phyloP scores from a whole-genome alignment of 2,329 filamentous ascomycete genomes.

The Penicillium sclerotigenum region DNA sequence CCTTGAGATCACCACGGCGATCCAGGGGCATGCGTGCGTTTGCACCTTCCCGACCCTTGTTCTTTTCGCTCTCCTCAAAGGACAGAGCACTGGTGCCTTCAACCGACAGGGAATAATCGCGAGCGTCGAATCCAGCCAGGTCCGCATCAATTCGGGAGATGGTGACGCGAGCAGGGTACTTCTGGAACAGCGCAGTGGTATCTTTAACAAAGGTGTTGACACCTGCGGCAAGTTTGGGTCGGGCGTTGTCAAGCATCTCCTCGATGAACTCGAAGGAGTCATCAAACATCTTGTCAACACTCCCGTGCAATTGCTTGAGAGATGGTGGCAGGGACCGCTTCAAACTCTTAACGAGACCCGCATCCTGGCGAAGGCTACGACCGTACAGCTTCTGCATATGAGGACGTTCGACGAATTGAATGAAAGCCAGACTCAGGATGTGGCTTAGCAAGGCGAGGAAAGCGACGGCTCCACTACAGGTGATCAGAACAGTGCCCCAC shows the following conservation, averaged over 20 bases:
- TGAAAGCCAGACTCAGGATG: conserved; percentile 78
- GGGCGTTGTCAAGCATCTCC: conserved; percentile 79
- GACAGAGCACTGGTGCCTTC: conserved; percentile 61
- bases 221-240: conserved; percentile 80
- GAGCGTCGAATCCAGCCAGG: conserved; percentile 72
- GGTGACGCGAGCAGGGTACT: conserved; percentile 80
- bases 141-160: conserved; percentile 77
- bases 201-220: conserved; percentile 86
- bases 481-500: conserved; percentile 92
- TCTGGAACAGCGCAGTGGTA: conserved; percentile 81
- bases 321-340: conserved; percentile 80
- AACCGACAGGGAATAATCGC: conserved; percentile 74
- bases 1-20: conserved; percentile 62
- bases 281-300: conserved; percentile 79
- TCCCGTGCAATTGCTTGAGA: conserved; percentile 78
- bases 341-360: conserved; percentile 87
- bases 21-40: conserved; percentile 64
- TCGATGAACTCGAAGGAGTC: conserved; percentile 87
- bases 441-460: conserved; percentile 83
- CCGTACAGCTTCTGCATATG: conserved; percentile 99
- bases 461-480: conserved; percentile 82
- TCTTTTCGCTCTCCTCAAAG: conserved; percentile 55
- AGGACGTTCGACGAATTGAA: conserved; percentile 89
- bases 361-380: conserved; percentile 74
- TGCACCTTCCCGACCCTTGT: conserved; percentile 70